A percentile compares a stretch with the other conserved stretches of the same genome.
phyloP scores from a whole-genome alignment of 495 filamentous ascomycete genomes.

The Jackrogersella multiformis region DNA sequence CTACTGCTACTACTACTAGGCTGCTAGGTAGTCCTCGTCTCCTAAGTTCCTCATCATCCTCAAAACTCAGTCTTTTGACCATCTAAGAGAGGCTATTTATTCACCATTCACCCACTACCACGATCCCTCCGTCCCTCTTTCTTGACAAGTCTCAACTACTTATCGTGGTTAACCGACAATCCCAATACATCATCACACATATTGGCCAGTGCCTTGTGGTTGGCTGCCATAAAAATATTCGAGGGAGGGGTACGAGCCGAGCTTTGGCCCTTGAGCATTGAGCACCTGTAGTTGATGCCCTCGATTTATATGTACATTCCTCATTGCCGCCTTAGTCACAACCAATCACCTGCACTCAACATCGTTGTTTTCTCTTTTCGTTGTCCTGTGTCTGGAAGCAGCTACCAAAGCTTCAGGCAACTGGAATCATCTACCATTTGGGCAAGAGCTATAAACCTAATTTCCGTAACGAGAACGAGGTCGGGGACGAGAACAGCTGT shows the following conservation, averaged over 20 bases:
- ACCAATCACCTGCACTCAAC: background rate
- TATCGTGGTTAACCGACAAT: background rate
- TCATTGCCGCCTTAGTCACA: constrained; percentile 1
- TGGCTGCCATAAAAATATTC: background rate
- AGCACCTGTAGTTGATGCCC: constrained; percentile 18
- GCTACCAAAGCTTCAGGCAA: constrained; percentile 8
- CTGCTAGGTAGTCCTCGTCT: constrained; percentile 18
- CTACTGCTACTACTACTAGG: too few species aligned
- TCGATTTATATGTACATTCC: constrained; percentile 19
- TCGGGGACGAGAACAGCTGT: constrained; percentile 11
- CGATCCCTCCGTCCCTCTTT: too few species aligned
- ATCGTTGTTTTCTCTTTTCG: background rate
- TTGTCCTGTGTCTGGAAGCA: background rate
- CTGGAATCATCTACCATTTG: background rate
- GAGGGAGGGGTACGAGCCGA: constrained; percentile 24
- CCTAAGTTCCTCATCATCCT: background rate
- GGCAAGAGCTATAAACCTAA: constrained; percentile 11
- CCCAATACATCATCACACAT: constrained; percentile 8
- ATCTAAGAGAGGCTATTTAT: too few species aligned
- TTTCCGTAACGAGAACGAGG: constrained; percentile 17
- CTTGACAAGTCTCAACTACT: constrained; percentile 35
- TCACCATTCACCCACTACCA: constrained; percentile 1
- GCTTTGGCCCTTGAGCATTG: constrained; percentile 12
- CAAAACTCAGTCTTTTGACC: constrained; percentile 19
- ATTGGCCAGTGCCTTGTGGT: constrained; percentile 22